Percentiles rank a stretch among this genome's conserved stretches.
Evolutionary conservation across 192 early-diverging fungal species (phyloP).

Genomic region (Coemansia sp.): DNA sequence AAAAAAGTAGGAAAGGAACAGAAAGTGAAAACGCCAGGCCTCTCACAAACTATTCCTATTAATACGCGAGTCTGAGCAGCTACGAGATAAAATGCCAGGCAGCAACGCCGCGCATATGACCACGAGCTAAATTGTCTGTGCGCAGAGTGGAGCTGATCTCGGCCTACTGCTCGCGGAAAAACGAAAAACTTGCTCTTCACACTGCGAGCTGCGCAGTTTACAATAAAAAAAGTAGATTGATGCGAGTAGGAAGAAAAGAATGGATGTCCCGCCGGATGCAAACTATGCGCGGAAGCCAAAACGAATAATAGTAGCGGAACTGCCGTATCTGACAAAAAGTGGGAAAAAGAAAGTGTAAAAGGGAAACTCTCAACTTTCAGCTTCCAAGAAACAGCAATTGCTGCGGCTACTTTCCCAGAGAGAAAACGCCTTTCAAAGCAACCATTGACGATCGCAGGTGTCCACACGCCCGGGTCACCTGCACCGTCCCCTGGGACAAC

Average conservation of each 20-base stretch:
- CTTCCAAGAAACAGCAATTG: background rate
- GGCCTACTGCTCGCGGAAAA: background rate
- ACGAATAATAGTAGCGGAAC: background rate
- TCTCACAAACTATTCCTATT: background rate
- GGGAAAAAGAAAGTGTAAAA: background rate
- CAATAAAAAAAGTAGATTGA: background rate
- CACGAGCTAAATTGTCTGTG: background rate
- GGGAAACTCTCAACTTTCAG: background rate
- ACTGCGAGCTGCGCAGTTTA: background rate
- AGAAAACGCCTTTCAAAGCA: too few species aligned
- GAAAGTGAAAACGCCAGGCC: background rate
- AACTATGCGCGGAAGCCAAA: background rate
- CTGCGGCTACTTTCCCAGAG: background rate
- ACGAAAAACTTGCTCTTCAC: background rate
- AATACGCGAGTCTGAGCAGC: background rate
- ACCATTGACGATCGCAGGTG: too few species aligned
- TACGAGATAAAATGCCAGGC: background rate
- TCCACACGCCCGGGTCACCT: slow-evolving; percentile 8
- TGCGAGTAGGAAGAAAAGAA: background rate
- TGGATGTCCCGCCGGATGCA: background rate
- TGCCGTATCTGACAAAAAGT: background rate
- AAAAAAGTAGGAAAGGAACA: background rate
- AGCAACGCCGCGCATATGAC: slow-evolving; percentile 2
- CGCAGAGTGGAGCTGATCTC: slow-evolving; percentile 1
- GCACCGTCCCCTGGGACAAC: background rate